phyloP scores from a whole-genome alignment of 805 yeast genomes.

The Isabelozyma pseudorhagii region DNA sequence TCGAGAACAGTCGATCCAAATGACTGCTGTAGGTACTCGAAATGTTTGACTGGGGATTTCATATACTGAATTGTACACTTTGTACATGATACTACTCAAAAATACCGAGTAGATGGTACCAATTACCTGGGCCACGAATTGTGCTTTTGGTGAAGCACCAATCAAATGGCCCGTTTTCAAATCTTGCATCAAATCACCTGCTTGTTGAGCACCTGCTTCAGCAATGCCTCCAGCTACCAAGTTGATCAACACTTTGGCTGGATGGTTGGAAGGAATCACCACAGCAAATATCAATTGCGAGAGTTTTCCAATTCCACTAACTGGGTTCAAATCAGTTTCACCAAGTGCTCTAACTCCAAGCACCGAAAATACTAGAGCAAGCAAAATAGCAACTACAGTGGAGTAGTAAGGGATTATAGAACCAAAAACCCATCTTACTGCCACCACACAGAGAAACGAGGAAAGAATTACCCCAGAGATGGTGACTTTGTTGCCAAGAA shows the following conservation, averaged over 20 bases:
- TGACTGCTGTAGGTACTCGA: constrained; percentile 90
- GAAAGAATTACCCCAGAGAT: constrained; percentile 62
- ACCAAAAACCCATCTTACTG: constrained; percentile 71
- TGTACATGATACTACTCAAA: constrained; percentile 78
- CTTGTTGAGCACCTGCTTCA: constrained; percentile 98
- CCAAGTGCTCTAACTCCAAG: constrained; percentile 93
- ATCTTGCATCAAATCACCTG: constrained; percentile 98
- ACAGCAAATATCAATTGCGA: constrained; percentile 88
- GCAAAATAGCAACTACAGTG: constrained; percentile 58
- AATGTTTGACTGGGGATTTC: constrained; percentile 79
- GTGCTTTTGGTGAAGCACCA: constrained; percentile 91
- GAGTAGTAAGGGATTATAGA: constrained; percentile 68
- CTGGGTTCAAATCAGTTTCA: constrained; percentile 95
- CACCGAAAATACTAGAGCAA: constrained; percentile 78
- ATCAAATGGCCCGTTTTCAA: constrained; percentile 88
- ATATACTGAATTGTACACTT: constrained; percentile 76
- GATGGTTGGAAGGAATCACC: constrained; percentile 68
- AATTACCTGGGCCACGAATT: constrained; percentile 82
- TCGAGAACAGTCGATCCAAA: constrained; percentile 96
- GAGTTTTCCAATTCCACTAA: constrained; percentile 91
- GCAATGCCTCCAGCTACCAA: constrained; percentile 95
- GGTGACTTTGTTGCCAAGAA: constrained; percentile 51
- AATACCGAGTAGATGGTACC: constrained; percentile 86
- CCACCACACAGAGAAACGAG: constrained; percentile 60
- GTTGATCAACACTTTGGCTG: constrained; percentile 80